Conservation (phyloP, 2,329 filamentous ascomycete species). For the Hypoxylon sp. region DNA sequence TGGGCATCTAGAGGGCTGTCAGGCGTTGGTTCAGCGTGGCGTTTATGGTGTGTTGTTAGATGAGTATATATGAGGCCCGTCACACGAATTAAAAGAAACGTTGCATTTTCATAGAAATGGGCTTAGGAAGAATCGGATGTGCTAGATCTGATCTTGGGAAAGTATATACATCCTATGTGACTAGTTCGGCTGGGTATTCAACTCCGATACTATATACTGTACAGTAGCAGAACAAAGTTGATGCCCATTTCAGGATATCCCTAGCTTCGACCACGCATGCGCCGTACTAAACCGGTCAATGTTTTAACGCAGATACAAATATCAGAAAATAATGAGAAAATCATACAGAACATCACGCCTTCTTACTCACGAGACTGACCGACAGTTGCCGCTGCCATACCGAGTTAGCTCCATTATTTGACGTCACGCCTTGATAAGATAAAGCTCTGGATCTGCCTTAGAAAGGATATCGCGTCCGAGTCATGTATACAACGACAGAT, state of each 20-base stretch:
- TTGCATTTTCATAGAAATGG: conserved; percentile 2
- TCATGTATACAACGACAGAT: conserved; percentile 17
- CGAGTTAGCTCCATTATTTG: conserved; percentile 23
- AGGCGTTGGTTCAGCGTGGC: conserved; percentile 33
- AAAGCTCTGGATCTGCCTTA: conserved; percentile 23
- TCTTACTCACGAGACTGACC: conserved; percentile 10
- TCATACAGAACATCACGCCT: neutral
- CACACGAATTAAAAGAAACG: conserved; percentile 3
- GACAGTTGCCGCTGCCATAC: conserved; percentile 6
- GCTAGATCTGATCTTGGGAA: neutral
- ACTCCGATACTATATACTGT: no score
- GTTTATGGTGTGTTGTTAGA: conserved; percentile 26
- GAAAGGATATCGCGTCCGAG: conserved; percentile 25
- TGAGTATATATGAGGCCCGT: conserved; percentile 10
- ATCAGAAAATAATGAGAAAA: conserved; percentile 7
- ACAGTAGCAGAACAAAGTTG: no score
- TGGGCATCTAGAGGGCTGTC: conserved; percentile 23
- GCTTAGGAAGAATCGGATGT: conserved; percentile 4
- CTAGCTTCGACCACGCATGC: no score
- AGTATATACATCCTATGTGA: neutral
- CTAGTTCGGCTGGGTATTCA: neutral
- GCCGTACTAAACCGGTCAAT: no score
- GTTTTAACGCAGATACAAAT: no score
- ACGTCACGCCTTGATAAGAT: conserved; percentile 44
- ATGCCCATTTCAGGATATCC: no score